Percentiles rank a stretch among this genome's conserved stretches.
Evolutionary conservation across 208 protist genomes (phyloP).

Genomic region (Crithidia brevicula): DNA sequence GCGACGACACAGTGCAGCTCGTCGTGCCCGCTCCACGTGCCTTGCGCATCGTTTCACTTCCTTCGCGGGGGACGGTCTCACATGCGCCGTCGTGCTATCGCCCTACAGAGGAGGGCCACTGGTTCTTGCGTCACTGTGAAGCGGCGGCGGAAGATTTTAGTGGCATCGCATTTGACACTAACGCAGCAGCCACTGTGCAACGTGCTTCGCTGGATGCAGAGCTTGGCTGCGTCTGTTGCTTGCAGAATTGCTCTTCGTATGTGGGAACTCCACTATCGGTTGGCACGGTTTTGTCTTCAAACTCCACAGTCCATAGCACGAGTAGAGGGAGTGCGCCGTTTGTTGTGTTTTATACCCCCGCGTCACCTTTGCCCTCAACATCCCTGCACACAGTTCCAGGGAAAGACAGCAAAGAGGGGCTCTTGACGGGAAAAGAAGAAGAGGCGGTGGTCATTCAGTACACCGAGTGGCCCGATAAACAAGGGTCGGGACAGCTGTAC

Average conservation of each 20-base stretch:
- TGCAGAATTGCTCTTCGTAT: constrained; percentile 6
- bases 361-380: not conserved
- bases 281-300: not conserved
- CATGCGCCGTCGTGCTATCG: not conserved
- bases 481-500: not conserved
- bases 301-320: not conserved
- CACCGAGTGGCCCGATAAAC: not conserved
- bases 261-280: not conserved
- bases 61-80: not conserved
- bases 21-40: not conserved
- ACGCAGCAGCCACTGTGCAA: too few species aligned
- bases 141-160: not conserved
- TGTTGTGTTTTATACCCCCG: not conserved
- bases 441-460: not conserved
- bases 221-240: constrained; percentile 2
- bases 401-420: too few species aligned
- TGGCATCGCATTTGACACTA: too few species aligned
- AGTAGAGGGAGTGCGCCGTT: not conserved
- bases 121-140: not conserved
- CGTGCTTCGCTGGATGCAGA: not conserved
- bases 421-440: not conserved
- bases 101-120: not conserved
- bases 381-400: too few species aligned
- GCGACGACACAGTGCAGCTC: too few species aligned
- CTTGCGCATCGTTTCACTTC: constrained; percentile 2